These are phyloP conservation scores for Termitomyces sp. DNA, from an alignment of 768 basidiomycete species.

Conservation along the genomic window DNA sequence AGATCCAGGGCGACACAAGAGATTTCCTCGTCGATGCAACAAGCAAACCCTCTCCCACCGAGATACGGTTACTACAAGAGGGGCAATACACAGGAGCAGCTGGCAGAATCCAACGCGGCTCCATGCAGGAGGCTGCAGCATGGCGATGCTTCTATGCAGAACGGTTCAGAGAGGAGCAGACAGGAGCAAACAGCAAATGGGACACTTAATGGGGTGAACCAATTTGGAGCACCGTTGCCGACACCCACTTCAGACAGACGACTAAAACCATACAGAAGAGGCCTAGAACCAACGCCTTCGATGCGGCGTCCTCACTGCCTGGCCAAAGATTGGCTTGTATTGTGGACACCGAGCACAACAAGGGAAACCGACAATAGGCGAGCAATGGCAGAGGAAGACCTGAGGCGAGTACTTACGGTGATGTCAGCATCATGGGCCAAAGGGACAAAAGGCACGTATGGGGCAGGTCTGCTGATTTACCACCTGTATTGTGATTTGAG, in stretches of 20 bases:
- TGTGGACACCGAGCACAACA: too few relatives aligned
- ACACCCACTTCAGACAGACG: not conserved
- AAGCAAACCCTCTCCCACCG: not conserved
- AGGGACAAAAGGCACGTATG: not conserved
- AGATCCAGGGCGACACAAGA: not conserved
- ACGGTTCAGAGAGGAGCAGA: too few relatives aligned
- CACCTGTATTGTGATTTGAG: not conserved
- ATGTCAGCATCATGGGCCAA: too few relatives aligned
- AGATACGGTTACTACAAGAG: not conserved
- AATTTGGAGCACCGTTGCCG: not conserved
- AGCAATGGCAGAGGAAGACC: too few relatives aligned
- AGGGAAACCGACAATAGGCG: too few relatives aligned
- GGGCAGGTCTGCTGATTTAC: conserved; percentile 19
- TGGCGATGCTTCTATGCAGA: not conserved
- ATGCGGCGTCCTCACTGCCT: too few relatives aligned
- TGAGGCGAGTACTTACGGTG: too few relatives aligned
- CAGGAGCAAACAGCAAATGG: too few relatives aligned
- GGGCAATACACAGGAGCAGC: too few relatives aligned
- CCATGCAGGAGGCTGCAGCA: not conserved
- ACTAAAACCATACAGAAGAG: conserved; percentile 5
- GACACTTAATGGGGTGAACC: not conserved
- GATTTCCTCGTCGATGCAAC: not conserved
- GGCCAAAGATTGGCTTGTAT: too few relatives aligned
- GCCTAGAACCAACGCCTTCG: conserved; percentile 22
- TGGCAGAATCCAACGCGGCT: too few relatives aligned